A percentile compares a stretch with the other conserved stretches of the same genome.
phyloP scores from a whole-genome alignment of 1,284 basidiomycete genomes.

The Marasmius tenuissimus region DNA sequence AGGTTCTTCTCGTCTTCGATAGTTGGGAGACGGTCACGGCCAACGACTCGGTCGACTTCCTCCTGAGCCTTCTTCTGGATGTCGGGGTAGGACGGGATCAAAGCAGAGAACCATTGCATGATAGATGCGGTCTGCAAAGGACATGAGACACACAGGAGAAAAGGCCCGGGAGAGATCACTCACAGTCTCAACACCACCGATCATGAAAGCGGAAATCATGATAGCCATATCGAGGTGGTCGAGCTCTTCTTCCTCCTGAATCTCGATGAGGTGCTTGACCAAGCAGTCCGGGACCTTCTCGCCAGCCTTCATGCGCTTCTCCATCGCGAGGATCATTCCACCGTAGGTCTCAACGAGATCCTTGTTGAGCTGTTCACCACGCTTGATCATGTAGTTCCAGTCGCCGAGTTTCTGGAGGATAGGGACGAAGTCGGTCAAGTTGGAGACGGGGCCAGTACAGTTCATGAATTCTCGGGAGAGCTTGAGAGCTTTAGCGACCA shows the following conservation, averaged over 20 bases:
- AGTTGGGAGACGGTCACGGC: conserved; percentile 29
- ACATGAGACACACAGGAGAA: not conserved
- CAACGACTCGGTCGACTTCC: conserved; percentile 34
- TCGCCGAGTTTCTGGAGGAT: conserved; percentile 34
- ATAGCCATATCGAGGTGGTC: conserved; percentile 38
- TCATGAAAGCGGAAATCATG: conserved; percentile 37
- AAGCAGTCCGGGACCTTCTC: conserved; percentile 33
- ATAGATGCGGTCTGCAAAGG: conserved; percentile 28
- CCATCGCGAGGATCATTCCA: conserved; percentile 26
- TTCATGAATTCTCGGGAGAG: conserved; percentile 39
- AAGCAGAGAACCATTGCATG: conserved; percentile 38
- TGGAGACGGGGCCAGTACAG: conserved; percentile 35
- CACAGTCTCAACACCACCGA: conserved; percentile 43
- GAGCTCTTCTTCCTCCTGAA: conserved; percentile 33
- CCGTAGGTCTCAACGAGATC: conserved; percentile 34
- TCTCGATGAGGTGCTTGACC: conserved; percentile 36
- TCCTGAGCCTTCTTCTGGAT: conserved; percentile 15
- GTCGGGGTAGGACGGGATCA: conserved; percentile 30
- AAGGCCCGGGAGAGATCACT: conserved; percentile 2
- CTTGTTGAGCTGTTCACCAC: conserved; percentile 31
- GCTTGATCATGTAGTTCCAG: conserved; percentile 23
- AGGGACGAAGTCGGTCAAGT: conserved; percentile 38
- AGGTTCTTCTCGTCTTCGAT: conserved; percentile 31
- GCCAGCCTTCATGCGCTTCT: conserved; percentile 26
- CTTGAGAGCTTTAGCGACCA: conserved; percentile 30